These are phyloP conservation scores for Eimeria sp. DNA, from an alignment of 169 alveolate species.

Conservation along the genomic window DNA sequence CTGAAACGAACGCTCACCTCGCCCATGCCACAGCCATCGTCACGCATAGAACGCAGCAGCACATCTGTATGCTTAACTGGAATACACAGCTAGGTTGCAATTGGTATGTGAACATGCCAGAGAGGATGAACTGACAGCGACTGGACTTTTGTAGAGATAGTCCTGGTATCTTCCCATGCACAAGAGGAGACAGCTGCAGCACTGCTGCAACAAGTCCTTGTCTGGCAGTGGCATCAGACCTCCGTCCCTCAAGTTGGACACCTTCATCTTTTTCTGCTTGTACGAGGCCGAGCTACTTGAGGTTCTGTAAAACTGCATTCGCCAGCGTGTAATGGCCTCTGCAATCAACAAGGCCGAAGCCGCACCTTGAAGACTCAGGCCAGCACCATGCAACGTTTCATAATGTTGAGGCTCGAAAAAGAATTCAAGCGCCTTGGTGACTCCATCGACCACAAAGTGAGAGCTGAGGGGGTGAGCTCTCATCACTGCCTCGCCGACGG, in stretches of 20 bases:
- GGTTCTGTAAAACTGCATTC: constrained; percentile 52
- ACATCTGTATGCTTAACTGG: not conserved
- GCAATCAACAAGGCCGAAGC: constrained; percentile 64
- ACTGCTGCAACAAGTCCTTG: constrained; percentile 37
- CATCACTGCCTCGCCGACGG: constrained; percentile 68
- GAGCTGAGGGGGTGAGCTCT: constrained; percentile 57
- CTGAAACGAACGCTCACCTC: constrained; percentile 37
- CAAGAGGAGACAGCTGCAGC: constrained; percentile 66
- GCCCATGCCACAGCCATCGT: not conserved
- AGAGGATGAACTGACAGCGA: constrained; percentile 27
- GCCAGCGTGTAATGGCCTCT: constrained; percentile 69
- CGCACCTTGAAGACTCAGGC: constrained; percentile 70
- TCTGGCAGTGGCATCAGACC: constrained; percentile 55
- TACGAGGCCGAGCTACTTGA: constrained; percentile 21
- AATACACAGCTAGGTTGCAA: not conserved
- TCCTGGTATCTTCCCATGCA: constrained; percentile 77
- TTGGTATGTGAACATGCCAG: not conserved
- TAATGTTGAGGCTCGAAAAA: constrained; percentile 71
- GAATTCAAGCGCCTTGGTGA: constrained; percentile 63
- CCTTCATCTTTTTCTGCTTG: constrained; percentile 12
- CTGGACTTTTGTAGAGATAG: constrained; percentile 53
- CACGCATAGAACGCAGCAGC: not conserved
- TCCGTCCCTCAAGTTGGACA: not conserved
- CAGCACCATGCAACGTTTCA: constrained; percentile 59
- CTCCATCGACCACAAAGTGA: constrained; percentile 41